Base-by-base conservation (phyloP, 805 yeast genomes). In the Candida patagonica region DNA sequence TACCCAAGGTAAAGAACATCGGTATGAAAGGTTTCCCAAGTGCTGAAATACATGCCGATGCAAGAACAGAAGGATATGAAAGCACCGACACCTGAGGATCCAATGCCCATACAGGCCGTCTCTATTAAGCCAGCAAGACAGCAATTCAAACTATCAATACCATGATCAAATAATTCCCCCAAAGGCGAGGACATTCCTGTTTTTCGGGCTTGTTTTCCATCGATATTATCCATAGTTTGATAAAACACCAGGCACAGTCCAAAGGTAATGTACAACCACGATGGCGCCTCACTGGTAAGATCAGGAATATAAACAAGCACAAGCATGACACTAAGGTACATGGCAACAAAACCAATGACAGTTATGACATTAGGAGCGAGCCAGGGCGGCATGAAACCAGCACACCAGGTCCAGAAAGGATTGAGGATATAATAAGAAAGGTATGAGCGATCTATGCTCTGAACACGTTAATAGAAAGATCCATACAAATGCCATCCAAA, bases 291-390 rank as follows among this genome's bases (percentile, higher is more conserved):
- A 15, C 72, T 56, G 23, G 70, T 58, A 48, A 87, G 67, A 46
- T 71, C 72, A 5, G 96, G 95, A 53, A 85, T 88, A 49, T 68
- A 78, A 51, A 75, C 72, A 43, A 84, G 70, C 6, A 83, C 81
- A 16, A 79, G 65, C 3, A 71, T 38, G 41, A 83, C 65, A 51
- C 84, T 80, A 32, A 71, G 54, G 21, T 82, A 53, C 41, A 88
- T 73, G 56, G 84, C 87, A 15, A 71, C 52, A 41, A 87, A 67
- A 1, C 98, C 98, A 12, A 76, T 65, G 35, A 89, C 63, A 1
- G 97, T 89, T 43, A 89, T 83, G 52, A 83, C 76, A 59, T 89
- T 89, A 6, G 98, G 98, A 2, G 97, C 97, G 82, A 92, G 80
- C 74, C 80, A 80, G 44, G 73, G 48, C 2, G 98, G 98, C 69